A percentile compares a stretch with the other conserved stretches of the same genome.
These are phyloP conservation scores for Plasmodium fragile DNA, from an alignment of 169 alveolate species.

Conservation along the genomic window DNA sequence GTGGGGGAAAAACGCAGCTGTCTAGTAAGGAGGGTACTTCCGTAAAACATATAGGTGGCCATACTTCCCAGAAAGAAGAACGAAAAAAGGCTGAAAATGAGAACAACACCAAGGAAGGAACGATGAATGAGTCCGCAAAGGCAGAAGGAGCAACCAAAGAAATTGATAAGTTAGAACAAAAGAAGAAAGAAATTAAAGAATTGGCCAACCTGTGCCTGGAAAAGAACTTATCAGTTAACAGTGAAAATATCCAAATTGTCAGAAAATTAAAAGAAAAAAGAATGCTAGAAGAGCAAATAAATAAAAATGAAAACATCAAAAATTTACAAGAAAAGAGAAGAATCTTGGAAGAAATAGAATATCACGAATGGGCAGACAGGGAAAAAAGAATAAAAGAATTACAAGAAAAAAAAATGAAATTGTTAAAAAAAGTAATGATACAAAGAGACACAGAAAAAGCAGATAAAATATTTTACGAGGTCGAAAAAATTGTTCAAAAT, in stretches of 20 bases:
- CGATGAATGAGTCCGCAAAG: background rate
- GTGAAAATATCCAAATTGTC: constrained; percentile 72
- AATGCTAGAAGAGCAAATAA: constrained; percentile 57
- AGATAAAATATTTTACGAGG: constrained; percentile 73
- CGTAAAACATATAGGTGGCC: background rate
- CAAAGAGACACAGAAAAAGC: constrained; percentile 67
- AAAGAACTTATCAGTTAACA: constrained; percentile 46
- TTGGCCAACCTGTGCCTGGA: constrained; percentile 72
- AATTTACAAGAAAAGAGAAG: constrained; percentile 64
- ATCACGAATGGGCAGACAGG: constrained; percentile 77
- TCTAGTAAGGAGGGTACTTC: background rate
- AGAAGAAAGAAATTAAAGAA: constrained; percentile 57
- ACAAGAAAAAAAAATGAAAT: constrained; percentile 76
- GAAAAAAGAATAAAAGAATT: constrained; percentile 76
- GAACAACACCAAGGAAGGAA: background rate
- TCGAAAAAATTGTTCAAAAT: constrained; percentile 64
- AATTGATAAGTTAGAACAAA: constrained; percentile 18
- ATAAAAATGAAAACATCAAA: constrained; percentile 72
- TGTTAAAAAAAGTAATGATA: constrained; percentile 57
- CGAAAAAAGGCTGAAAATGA: background rate
- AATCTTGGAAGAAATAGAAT: constrained; percentile 70
- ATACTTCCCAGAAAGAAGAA: background rate
- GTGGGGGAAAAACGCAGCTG: background rate
- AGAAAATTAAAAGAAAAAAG: constrained; percentile 72
- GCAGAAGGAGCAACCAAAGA: background rate